A percentile compares a stretch with the other conserved stretches of the same genome.
Conservation (phyloP, 1,139 yeast species). For the Magnusiomyces starmeri region DNA sequence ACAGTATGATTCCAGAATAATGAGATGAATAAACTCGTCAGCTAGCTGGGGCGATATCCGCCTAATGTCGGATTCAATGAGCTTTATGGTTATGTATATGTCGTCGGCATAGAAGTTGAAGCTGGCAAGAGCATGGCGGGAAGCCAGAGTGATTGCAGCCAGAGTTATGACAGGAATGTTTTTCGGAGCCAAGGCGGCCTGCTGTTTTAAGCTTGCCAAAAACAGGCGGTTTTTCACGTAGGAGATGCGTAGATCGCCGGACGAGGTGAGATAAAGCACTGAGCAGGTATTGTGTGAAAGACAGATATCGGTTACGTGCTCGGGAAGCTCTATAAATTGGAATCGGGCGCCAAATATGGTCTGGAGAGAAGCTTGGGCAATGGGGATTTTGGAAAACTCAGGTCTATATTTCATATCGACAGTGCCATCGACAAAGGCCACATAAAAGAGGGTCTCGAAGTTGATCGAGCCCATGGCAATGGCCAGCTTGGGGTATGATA, state of each 20-base stretch:
- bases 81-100: constrained; percentile 47
- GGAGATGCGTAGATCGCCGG: constrained; percentile 19
- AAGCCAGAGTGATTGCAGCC: constrained; percentile 55
- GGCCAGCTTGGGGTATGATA: constrained; percentile 12
- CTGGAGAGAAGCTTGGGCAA: constrained; percentile 40
- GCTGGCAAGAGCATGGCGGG: constrained; percentile 59
- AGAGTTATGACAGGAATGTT: constrained; percentile 16
- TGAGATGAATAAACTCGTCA: constrained; percentile 27
- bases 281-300: constrained; percentile 57
- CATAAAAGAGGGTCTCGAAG: constrained; percentile 22
- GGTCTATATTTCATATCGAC: constrained; percentile 21
- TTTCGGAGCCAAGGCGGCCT: constrained; percentile 9
- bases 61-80: constrained; percentile 25
- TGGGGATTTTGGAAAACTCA: constrained; percentile 12
- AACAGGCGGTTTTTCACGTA: constrained; percentile 16
- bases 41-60: constrained; percentile 15
- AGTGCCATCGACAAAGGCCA: constrained; percentile 22
- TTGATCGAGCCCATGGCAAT: constrained; percentile 19
- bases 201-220: constrained; percentile 8
- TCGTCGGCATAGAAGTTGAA: constrained; percentile 52
- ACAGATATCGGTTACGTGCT: constrained; percentile 38
- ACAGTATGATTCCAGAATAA: constrained; percentile 57
- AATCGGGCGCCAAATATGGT: constrained; percentile 35
- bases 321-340: constrained; percentile 33
- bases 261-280: constrained; percentile 34